Evolutionary conservation across 1,139 yeast species (phyloP).

Genomic region (Blastobotrys illinoisensis): DNA sequence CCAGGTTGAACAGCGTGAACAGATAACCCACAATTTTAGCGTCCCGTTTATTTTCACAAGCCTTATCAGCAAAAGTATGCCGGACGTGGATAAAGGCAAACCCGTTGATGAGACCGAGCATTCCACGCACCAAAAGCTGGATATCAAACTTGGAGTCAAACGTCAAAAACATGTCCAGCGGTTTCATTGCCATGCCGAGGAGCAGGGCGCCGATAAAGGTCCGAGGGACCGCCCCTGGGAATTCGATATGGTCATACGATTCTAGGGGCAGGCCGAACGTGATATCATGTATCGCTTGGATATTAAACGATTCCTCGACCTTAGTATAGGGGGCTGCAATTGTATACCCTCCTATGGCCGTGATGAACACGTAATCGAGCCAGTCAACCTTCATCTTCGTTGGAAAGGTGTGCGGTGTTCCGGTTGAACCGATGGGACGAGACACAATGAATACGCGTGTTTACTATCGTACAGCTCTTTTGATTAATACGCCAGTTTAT

Average conservation of each 20-base stretch:
- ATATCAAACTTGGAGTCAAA: constrained; percentile 30
- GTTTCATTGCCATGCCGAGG: constrained; percentile 42
- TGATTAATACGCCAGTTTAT: too few relatives aligned
- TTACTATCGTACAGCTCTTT: too few relatives aligned
- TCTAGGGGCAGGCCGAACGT: constrained; percentile 35
- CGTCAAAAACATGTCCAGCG: constrained; percentile 28
- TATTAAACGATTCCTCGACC: constrained; percentile 89
- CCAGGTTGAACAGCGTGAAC: constrained; percentile 51
- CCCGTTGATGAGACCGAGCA: constrained; percentile 32
- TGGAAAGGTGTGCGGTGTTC: background rate
- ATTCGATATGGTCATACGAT: constrained; percentile 66
- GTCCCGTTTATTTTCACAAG: constrained; percentile 9
- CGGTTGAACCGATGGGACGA: background rate
- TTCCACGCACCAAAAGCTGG: constrained; percentile 38
- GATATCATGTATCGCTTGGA: constrained; percentile 86
- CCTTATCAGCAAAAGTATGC: constrained; percentile 16
- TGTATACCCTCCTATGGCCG: constrained; percentile 36
- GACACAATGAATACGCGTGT: too few relatives aligned
- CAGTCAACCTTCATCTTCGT: constrained; percentile 9
- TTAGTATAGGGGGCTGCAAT: constrained; percentile 73
- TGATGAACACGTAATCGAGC: constrained; percentile 13
- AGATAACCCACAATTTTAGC: constrained; percentile 33
- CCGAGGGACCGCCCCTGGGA: constrained; percentile 89
- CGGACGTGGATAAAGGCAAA: constrained; percentile 27
- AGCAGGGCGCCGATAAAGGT: constrained; percentile 72